These are phyloP conservation scores for Iberis pinnata DNA, from an alignment of 345 rosid genomes.

Conservation along the genomic window DNA sequence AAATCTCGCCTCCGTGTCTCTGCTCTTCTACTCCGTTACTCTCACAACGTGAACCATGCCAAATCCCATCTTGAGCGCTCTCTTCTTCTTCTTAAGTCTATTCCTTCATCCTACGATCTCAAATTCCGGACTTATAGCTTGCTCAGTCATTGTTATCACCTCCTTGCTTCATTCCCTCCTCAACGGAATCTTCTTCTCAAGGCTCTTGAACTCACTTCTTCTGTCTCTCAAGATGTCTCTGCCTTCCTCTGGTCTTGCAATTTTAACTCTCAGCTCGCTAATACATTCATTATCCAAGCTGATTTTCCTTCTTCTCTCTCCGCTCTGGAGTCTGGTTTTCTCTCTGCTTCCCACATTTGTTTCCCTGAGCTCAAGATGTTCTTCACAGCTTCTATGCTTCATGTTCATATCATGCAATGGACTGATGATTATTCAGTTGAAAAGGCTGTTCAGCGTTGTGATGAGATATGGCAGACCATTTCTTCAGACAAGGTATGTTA, in stretches of 20 bases:
- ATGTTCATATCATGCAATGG: conserved; percentile 95
- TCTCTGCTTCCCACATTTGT: conserved; percentile 49
- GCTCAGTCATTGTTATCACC: conserved; percentile 87
- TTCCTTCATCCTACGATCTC: conserved; percentile 81
- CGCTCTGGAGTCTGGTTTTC: conserved; percentile 57
- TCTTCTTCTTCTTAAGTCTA: conserved; percentile 40
- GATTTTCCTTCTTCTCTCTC: conserved; percentile 64
- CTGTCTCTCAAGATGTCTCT: conserved; percentile 40
- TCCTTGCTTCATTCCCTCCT: conserved; percentile 72
- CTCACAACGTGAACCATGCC: conserved; percentile 75
- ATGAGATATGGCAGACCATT: conserved; percentile 67
- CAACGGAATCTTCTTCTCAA: conserved; percentile 69
- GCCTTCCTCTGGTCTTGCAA: conserved; percentile 82
- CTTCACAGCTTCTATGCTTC: conserved; percentile 76
- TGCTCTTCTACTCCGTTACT: conserved; percentile 68
- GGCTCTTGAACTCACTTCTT: conserved; percentile 60
- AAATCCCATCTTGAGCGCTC: conserved; percentile 89
- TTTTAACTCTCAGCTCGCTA: conserved; percentile 95
- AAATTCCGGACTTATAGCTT: conserved; percentile 73
- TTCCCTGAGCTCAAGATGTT: conserved; percentile 93
- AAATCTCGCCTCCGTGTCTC: conserved; percentile 84
- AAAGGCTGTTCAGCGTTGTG: conserved; percentile 56
- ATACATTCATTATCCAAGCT: conserved; percentile 69
- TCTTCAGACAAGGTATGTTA: conserved; percentile 56
- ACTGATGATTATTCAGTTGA: conserved; percentile 60